Evolutionary conservation across 2,329 filamentous ascomycete genomes (phyloP), one percentile per base, ranked within the genome.

Genomic region (Grosmannia clavigera): DNA sequence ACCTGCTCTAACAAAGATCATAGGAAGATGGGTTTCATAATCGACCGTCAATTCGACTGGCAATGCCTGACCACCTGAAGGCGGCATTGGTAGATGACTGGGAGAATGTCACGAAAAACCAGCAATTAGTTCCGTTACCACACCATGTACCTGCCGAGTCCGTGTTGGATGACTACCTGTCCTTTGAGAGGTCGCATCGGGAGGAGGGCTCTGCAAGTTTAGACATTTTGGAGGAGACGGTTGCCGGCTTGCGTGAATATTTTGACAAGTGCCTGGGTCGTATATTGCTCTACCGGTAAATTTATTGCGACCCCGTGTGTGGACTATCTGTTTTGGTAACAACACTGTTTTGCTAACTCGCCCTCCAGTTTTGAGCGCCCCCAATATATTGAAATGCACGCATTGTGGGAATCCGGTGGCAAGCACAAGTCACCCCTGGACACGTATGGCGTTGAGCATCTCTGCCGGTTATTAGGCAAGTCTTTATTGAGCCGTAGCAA

Each of bases 91-190:
- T 99, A 27, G 94, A 99, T 70, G 94, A 99, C 72, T 99, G 94
- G 94, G 94, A 99, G 73, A 95, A 96, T 67, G 85, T 99, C 63
- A 99, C 94, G 60, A 97, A 96, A 75, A 94, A 95, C 70, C 84
- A 90, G 66, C 89, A 92, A 69, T 84, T 97, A 4, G 90, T 96
- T 38, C 86, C 89, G 1, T 78, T 99, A 19, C 94, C 94, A 0
- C 86, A 90, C 55, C 78, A 80, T 33, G 82, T 86, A 58, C 84
- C 92, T 1, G 90, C 94, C 62, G 83, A 81, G 64, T 76, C 83
- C 65, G 90, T 99, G 63, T 76, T 99, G 19, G 81, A 90, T 56
- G 87, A 92, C 64, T 99, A 96, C 71, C 78, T 86, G 60, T 79
- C 80, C 1, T 83, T 85, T 68, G 87, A 90, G 75, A 81, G 78